Base-by-base conservation (phyloP, 441 rosid genomes). In the Euphorbia corollata region DNA sequence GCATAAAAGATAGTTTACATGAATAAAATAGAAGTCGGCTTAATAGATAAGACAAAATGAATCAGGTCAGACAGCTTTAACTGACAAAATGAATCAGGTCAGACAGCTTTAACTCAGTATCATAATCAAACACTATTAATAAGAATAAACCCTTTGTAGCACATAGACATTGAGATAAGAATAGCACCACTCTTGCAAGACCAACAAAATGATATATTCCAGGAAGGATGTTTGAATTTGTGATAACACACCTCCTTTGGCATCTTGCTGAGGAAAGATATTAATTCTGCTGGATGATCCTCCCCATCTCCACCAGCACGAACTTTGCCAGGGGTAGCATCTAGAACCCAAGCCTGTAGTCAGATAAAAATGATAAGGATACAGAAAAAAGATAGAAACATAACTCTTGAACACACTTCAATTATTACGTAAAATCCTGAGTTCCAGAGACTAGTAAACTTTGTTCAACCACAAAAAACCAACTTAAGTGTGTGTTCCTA, bases 261-360 rank as follows among this genome's bases (percentile, higher is more conserved):
- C 71, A 93, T 73, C 75, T 73, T 81, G 57, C 78, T 78, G 12
- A 91, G 84, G 77, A 87, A 84, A 68, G 90, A 84, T 63, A 93
- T 93, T 45, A 91, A 80, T 64, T 89, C 90, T 65, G 83, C 87
- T 6, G 99, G 97, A 82, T 87, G 99, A 71, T 89, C 97, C 48
- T 93, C 96, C 61, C 91, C 89, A 79, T 87, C 86, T 73, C 88
- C 86, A 75, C 92, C 93, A 66, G 93, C 87, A 64, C 86, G 81
- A 64, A 91, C 96, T 80, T 87, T 89, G 70, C 99, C 99, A 69
- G 99, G 99, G 66, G 95, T 93, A 64, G 99, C 91, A 84, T 93
- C 99, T 72, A 93, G 80, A 71, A 89, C 91, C 99, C 99, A 93
- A 65, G 82, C 97, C 99, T 93, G 53, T 3, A 68, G 41, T 36